Evolutionary conservation across 306 rosid species (phyloP).

Genomic region (Rosa rugosa): DNA sequence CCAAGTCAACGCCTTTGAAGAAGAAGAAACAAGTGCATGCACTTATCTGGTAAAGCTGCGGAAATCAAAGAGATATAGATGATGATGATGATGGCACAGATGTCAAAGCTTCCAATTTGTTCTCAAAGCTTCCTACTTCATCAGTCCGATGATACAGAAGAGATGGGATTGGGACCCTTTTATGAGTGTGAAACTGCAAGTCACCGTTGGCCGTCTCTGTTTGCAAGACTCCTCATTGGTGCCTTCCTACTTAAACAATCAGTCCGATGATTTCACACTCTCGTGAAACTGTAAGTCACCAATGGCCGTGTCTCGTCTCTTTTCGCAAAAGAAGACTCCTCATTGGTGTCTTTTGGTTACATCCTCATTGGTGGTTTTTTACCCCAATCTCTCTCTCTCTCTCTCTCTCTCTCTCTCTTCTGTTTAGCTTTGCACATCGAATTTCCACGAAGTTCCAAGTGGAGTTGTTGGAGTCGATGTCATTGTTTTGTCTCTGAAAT

Average conservation of each 20-base stretch:
- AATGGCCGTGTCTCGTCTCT: background rate
- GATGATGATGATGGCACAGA: background rate
- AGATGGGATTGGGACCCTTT: background rate
- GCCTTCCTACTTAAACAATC: too few species aligned
- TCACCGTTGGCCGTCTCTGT: background rate
- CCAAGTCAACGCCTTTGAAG: constrained; percentile 10
- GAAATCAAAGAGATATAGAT: background rate
- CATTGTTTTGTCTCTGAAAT: background rate
- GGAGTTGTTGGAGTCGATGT: background rate
- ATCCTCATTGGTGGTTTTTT: background rate
- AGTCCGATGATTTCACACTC: too few species aligned
- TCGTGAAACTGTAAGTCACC: background rate
- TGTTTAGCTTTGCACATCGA: background rate
- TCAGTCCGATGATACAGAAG: constrained; percentile 4
- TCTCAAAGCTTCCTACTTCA: background rate
- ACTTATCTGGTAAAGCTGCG: background rate
- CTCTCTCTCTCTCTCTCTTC: too few species aligned
- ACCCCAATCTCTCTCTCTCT: background rate
- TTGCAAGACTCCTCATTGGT: background rate
- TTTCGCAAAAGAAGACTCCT: background rate
- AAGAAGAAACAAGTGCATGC: background rate
- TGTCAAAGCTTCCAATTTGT: background rate
- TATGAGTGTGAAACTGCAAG: background rate
- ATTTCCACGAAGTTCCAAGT: background rate
- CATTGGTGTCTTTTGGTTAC: too few species aligned